Evolutionary conservation across 495 filamentous ascomycete species (phyloP), one percentile per base, ranked within the genome.

Genomic region (Xylaria palmicola): DNA sequence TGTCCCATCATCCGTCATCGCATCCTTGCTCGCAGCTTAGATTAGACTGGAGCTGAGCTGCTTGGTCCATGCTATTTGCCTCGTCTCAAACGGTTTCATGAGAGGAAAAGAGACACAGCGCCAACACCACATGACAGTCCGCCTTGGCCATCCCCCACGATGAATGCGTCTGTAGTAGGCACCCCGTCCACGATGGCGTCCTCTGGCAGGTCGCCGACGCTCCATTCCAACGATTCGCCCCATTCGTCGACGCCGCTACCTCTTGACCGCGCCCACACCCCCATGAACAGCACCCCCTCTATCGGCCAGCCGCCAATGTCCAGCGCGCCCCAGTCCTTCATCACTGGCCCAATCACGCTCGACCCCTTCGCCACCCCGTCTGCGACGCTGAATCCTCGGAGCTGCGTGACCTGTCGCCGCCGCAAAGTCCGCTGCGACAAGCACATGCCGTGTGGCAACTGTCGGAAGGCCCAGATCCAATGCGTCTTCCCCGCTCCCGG

Each of bases 391-490:
- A 88, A 86, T 65, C 81, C 87, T 8, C 82, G 91, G 57, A 92
- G 89, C 63, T 96, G 92, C 72, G 85, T 91, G 2, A 94, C 90
- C 27, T 96, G 92, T 70, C 83, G 91, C 22, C 84, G 87, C 61
- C 80, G 92, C 47, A 96, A 96, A 71, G 91, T 94, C 4, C 87
- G 88, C 57, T 96, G 92, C 74, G 90, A 97, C 77, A 96, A 96
- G 73, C 78, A 84, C 43, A 81, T 80, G 66, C 91, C 92, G 5
- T 97, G 92, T 74, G 86, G 86, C 52, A 95, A 97, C 68, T 97
- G 92, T 73, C 81, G 82, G 49, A 87, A 87, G 66, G 88, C 87
- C 9, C 85, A 86, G 27, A 89, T 88, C 59, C 86, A 91, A 68
- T 97, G 92, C 72, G 75, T 92, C 27, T 96, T 92, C 70, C 92